Evolutionary conservation across 441 rosid genomes (phyloP).

Genomic region (Pelargonium citronellum): DNA sequence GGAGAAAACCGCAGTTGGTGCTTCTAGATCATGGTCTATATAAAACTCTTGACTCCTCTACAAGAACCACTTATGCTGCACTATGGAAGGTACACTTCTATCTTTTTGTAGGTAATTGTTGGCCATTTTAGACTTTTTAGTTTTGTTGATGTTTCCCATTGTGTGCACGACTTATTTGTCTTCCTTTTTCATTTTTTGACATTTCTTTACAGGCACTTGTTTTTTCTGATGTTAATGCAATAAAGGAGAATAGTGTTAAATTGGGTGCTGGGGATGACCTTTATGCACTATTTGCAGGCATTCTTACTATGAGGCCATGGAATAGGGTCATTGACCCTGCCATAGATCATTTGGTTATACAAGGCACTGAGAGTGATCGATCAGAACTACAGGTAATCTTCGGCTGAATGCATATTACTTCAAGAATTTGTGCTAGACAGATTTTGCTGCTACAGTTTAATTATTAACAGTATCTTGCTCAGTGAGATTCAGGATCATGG

Average conservation of each 20-base stretch:
- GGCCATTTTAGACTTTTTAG: conserved; percentile 10
- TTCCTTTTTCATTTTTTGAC: conserved; percentile 15
- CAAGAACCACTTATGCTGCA: conserved; percentile 77
- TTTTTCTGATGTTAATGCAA: conserved; percentile 76
- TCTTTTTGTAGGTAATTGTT: conserved; percentile 13
- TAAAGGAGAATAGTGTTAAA: conserved; percentile 69
- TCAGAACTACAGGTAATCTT: conserved; percentile 71
- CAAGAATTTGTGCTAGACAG: neutral
- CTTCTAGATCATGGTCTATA: conserved; percentile 90
- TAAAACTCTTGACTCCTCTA: conserved; percentile 72
- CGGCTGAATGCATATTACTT: conserved; percentile 3
- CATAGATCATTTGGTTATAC: conserved; percentile 78
- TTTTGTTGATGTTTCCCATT: conserved; percentile 3
- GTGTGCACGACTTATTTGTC: neutral
- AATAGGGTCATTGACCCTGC: conserved; percentile 67
- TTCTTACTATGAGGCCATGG: conserved; percentile 97
- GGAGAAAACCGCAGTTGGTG: conserved; percentile 74
- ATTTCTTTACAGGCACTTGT: conserved; percentile 47
- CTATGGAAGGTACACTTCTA: conserved; percentile 63
- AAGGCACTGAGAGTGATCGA: conserved; percentile 56
- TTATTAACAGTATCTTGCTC: neutral
- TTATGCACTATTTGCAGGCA: conserved; percentile 69
- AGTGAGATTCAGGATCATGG: neutral
- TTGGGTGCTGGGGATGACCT: conserved; percentile 93
- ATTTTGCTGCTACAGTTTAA: neutral